A percentile compares a stretch with the other conserved stretches of the same genome.
phyloP scores from a whole-genome alignment of 352 stramenopile species.

The Phytophthora lateralis region DNA sequence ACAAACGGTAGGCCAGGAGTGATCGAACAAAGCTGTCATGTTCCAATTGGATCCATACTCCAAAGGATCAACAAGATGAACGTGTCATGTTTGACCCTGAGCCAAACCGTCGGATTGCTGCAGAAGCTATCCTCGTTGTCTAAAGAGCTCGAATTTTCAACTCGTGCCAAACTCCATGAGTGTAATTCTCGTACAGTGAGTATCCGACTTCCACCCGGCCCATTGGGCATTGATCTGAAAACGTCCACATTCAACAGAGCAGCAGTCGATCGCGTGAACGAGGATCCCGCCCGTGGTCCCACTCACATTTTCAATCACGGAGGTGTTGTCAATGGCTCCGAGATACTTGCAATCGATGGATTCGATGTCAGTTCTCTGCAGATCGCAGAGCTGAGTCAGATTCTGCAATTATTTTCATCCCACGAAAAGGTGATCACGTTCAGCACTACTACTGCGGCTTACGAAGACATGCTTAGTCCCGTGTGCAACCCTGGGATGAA shows the following conservation, averaged over 20 bases:
- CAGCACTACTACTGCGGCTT: slow-evolving; percentile 43
- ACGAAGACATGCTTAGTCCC: slow-evolving; percentile 39
- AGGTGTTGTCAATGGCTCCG: slow-evolving; percentile 50
- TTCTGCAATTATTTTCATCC: slow-evolving; percentile 40
- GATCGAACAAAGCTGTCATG: slow-evolving; percentile 40
- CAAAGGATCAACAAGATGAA: slow-evolving; percentile 57
- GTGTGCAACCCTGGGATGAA: slow-evolving; percentile 14
- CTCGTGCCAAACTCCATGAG: slow-evolving; percentile 13
- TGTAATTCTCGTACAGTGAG: slow-evolving; percentile 36
- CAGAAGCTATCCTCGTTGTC: slow-evolving; percentile 47
- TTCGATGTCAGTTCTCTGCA: slow-evolving; percentile 48
- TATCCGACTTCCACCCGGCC: slow-evolving; percentile 46
- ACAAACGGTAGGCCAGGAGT: slow-evolving; percentile 31
- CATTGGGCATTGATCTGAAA: slow-evolving; percentile 64
- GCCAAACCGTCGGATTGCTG: slow-evolving; percentile 44
- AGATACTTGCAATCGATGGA: slow-evolving; percentile 57
- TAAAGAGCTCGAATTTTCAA: slow-evolving; percentile 48
- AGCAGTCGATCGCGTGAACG: slow-evolving; percentile 52
- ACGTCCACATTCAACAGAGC: slow-evolving; percentile 43
- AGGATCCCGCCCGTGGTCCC: slow-evolving; percentile 34
- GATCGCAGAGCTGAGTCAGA: slow-evolving; percentile 39
- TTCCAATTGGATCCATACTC: slow-evolving; percentile 48
- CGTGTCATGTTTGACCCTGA: slow-evolving; percentile 52
- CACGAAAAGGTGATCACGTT: slow-evolving; percentile 71
- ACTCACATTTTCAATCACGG: slow-evolving; percentile 50